Evolutionary conservation across 2,329 filamentous ascomycete species (phyloP), one percentile per base, ranked within the genome.

Genomic region (Paraphaeosphaeria sporulosa): DNA sequence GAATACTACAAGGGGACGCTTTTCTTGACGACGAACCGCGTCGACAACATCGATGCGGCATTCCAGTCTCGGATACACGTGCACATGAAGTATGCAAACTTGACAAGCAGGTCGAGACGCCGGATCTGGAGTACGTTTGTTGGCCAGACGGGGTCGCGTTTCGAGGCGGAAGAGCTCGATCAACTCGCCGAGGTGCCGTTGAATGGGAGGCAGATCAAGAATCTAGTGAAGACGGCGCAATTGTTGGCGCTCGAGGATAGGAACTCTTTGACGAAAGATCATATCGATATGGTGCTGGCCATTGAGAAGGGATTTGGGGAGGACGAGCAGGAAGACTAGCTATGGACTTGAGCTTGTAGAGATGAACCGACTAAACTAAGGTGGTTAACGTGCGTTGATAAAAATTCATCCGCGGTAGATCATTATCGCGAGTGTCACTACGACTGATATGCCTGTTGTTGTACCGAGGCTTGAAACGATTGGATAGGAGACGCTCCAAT

Each of bases 161-260:
- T 51, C 13, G 23, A 38, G 19, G 49, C 49, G 23, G 40, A 34
- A 3, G 49, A 51, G 34, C 32, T 51, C 21, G 49, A 51, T 27
- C 21, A 51, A 36, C 49, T 51, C 38, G 25, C 62, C 67, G 12
- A 30, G 10, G 38, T 27, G 30, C 67, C 76, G 1, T 69, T 83
- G 23, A 83, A 83, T 49, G 80, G 81, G 9, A 72, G 81, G 19
- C 78, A 83, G 71, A 83, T 83, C 61, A 82, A 82, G 71, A 83
- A 81, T 19, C 13, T 59, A 13, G 50, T 59, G 13, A 59, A 59
- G 27, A 53, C 55, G 46, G 49, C 49, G 34, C 49, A 52, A 34
- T 34, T 42, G 4, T 19, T 52, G 13, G 49, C 34, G 19, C 12
- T 42, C 17, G 49, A 52, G 17, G 49, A 42, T n/a, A 12, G 40